Base-by-base conservation (phyloP, 768 basidiomycete genomes). In the Leccinum subgranulosum region DNA sequence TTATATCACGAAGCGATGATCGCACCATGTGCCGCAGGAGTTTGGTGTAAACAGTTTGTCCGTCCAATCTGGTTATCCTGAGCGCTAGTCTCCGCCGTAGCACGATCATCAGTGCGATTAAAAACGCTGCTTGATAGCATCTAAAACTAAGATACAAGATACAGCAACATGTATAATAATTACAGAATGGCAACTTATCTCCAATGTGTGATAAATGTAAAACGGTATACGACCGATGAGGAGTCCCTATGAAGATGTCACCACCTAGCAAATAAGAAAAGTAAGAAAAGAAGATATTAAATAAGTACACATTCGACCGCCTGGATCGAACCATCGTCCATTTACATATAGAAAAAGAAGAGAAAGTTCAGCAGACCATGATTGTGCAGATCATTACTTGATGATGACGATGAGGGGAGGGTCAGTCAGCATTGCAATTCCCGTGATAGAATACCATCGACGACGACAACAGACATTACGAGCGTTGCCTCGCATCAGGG, bases 101-200 rank as follows among this genome's bases (percentile, higher is more conserved):
- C 21, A 29, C 1, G 8, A 41, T 11, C n/a, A 41, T 36, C 33
- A 8, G 15, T 45, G 14, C 9, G 34, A 53, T 51, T 58, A 55
- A 19, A 46, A 46, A 23, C 23, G 45, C 17, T 41, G 21, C 45
- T 6, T 34, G 25, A 39, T 49, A 27, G 36, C 49, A 54, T 54
- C 54, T 34, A 56, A 23, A 36, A 15, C 31, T 66, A 61, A 61
- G 54, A 66, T 69, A 66, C 62, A 39, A 17, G 17, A 17, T 17
- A 17, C 36, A 65, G 53, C 54, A 60, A 29, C 19, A 41, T 47
- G 60, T 57, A 62, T 67, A 69, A n/a, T n/a, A n/a, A n/a, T 66
- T 62, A 69, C 53, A 64, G n/a, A n/a, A 19, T 43, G 54, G 50
- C 39, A 50, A 36, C 19, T 39, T 39, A 55, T 36, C 15, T 48